Conservation (phyloP, 306 rosid species). For the Oxytropis ochrocephala region DNA sequence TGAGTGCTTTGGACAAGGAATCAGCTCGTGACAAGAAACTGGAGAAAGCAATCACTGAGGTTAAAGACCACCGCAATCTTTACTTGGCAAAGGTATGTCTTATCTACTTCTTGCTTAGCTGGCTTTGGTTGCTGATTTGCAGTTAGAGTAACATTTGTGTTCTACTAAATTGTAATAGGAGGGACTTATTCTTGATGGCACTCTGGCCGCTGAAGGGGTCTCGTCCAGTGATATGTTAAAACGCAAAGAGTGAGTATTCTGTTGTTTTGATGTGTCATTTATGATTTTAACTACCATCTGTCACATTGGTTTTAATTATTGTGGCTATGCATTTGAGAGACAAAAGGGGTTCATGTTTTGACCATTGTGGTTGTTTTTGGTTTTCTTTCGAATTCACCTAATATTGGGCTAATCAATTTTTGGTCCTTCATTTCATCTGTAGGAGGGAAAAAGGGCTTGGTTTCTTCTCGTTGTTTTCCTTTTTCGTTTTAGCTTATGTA, state of each 20-base stretch:
- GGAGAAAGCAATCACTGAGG: slow-evolving; percentile 60
- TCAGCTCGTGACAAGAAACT: slow-evolving; percentile 80
- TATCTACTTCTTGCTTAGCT: neutral
- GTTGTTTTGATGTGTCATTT: slow-evolving; percentile 3
- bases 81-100: slow-evolving; percentile 73
- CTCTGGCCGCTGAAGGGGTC: slow-evolving; percentile 95
- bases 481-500: neutral
- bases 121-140: slow-evolving; percentile 8
- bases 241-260: slow-evolving; percentile 69
- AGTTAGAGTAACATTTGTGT: slow-evolving; percentile 26
- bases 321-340: neutral
- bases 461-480: neutral
- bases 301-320: neutral
- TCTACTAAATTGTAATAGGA: slow-evolving; percentile 47
- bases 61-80: slow-evolving; percentile 77
- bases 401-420: neutral
- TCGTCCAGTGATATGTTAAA: slow-evolving; percentile 71
- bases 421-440: neutral
- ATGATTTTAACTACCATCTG: neutral
- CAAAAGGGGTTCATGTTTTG: neutral
- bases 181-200: slow-evolving; percentile 82
- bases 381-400: neutral
- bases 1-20: slow-evolving; percentile 83
- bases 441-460: neutral
- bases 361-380: neutral